These are phyloP conservation scores for Trichophyton verrucosum DNA, from an alignment of 2,329 filamentous ascomycete genomes.

Conservation along the genomic window DNA sequence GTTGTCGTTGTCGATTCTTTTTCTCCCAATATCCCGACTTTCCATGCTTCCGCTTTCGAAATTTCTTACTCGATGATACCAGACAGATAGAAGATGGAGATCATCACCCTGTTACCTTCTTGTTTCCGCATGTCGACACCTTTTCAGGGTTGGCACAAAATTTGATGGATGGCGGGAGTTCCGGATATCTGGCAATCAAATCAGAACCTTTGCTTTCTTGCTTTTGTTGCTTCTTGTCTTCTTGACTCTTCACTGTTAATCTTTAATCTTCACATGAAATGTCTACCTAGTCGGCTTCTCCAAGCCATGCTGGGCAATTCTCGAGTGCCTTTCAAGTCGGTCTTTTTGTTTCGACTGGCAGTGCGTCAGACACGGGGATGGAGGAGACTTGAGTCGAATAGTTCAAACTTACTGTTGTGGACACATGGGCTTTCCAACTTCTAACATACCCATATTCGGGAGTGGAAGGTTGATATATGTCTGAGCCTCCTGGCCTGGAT, in stretches of 20 bases:
- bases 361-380: not conserved
- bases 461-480: not conserved
- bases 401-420: not conserved
- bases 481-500: not conserved
- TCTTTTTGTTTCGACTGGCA: not conserved
- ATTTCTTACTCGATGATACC: conserved; percentile 7
- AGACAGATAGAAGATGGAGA: conserved; percentile 40
- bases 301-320: not conserved
- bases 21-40: conserved; percentile 14
- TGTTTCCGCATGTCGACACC: conserved; percentile 21
- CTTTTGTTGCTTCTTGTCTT: not conserved
- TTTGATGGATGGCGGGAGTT: conserved; percentile 44
- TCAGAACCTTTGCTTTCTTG: conserved; percentile 8
- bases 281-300: not conserved
- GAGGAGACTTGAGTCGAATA: not conserved
- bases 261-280: not conserved
- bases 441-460: not conserved
- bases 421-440: not conserved
- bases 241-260: not conserved
- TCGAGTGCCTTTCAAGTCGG: not conserved
- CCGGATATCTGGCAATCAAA: conserved; percentile 72
- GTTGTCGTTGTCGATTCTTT: conserved; percentile 10
- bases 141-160: conserved; percentile 20
- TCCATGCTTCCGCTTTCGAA: conserved; percentile 3
- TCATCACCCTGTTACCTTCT: conserved; percentile 21